These are phyloP conservation scores for Lavandula angustifolia DNA, from an alignment of 257 asterid genomes.

Conservation along the genomic window DNA sequence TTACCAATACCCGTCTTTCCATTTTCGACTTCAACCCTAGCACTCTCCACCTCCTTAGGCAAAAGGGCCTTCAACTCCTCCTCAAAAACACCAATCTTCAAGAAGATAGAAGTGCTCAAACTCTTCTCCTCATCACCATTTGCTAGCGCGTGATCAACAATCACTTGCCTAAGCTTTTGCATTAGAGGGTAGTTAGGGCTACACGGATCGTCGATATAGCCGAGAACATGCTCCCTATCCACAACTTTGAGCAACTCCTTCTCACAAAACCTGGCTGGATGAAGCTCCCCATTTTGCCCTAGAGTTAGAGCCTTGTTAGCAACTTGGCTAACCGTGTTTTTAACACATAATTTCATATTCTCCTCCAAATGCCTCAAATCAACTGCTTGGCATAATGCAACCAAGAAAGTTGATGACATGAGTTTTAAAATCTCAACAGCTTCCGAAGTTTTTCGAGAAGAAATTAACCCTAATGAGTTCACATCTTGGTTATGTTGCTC, in stretches of 20 bases:
- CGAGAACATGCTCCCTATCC: conserved; percentile 38
- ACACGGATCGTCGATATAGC: conserved; percentile 44
- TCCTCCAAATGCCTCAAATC: conserved; percentile 47
- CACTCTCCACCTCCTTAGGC: conserved; percentile 43
- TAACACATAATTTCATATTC: conserved; percentile 37
- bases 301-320: conserved; percentile 35
- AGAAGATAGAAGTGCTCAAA: conserved; percentile 32
- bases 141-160: conserved; percentile 41
- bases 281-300: conserved; percentile 37
- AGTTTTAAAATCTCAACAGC: conserved; percentile 44
- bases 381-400: conserved; percentile 46
- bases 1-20: conserved; percentile 27
- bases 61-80: conserved; percentile 39
- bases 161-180: conserved; percentile 42
- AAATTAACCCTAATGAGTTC: conserved; percentile 49
- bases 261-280: conserved; percentile 43
- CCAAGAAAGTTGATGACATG: conserved; percentile 48
- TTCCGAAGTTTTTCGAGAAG: conserved; percentile 43
- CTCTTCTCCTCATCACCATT: conserved; percentile 32
- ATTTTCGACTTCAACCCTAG: conserved; percentile 34
- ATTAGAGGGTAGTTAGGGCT: conserved; percentile 41
- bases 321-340: conserved; percentile 36
- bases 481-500: conserved; percentile 50
- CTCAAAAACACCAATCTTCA: conserved; percentile 42
- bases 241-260: conserved; percentile 42